A percentile compares a stretch with the other conserved stretches of the same genome.
phyloP scores from a whole-genome alignment of 768 basidiomycete genomes.

The Phaffia tasmanica region DNA sequence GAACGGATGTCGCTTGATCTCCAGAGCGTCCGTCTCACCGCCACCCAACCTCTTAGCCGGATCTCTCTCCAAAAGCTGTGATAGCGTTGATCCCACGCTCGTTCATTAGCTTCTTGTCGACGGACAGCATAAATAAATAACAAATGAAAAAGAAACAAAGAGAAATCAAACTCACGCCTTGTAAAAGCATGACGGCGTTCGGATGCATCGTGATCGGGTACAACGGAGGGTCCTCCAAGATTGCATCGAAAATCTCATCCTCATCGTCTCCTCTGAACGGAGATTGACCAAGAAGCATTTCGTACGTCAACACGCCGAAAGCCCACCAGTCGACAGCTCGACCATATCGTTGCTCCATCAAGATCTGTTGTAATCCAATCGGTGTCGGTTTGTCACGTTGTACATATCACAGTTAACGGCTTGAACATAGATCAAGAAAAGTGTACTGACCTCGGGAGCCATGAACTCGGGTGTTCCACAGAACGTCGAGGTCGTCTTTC shows the following conservation, averaged over 20 bases:
- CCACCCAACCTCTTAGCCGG: conserved; percentile 82
- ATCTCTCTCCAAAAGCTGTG: conserved; percentile 80
- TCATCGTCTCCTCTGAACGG: conserved; percentile 99
- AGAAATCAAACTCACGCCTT: conserved; percentile 57
- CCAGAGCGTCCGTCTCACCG: conserved; percentile 82
- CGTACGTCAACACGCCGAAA: conserved; percentile 94
- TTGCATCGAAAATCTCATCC: conserved; percentile 99
- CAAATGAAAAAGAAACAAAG: not conserved
- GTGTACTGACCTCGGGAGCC: conserved; percentile 77
- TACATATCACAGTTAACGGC: not conserved
- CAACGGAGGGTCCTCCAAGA: conserved; percentile 91
- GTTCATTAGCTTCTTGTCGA: not conserved
- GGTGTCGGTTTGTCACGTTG: conserved; percentile 8
- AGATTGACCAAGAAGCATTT: conserved; percentile 97
- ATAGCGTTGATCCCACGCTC: not conserved
- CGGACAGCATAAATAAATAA: not conserved
- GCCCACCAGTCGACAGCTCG: conserved; percentile 99
- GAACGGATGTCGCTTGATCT: conserved; percentile 95
- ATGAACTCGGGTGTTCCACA: conserved; percentile 99
- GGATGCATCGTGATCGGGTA: conserved; percentile 99
- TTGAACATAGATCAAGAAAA: not conserved
- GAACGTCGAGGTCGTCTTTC: conserved; percentile 93
- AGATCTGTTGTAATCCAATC: conserved; percentile 50
- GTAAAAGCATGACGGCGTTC: conserved; percentile 87
- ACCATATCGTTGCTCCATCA: conserved; percentile 97